Evolutionary conservation across 1,284 basidiomycete genomes (phyloP), one percentile per base, ranked within the genome.

Genomic region (Irpex sp.): DNA sequence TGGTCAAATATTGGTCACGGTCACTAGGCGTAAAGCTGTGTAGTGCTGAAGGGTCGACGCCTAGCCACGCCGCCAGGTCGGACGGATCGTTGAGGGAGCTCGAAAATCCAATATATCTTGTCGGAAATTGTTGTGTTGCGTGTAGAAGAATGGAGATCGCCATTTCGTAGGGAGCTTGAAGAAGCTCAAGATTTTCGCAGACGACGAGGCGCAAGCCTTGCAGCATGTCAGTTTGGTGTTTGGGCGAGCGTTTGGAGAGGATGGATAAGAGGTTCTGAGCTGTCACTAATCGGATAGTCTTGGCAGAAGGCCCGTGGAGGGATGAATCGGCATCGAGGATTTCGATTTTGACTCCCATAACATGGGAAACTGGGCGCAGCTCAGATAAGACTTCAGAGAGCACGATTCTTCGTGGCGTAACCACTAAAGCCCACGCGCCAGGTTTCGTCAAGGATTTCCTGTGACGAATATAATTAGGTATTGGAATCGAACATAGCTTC

Each of bases 121-220:
- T 87, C 3, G 86, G 80, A 21, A 77, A 77, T 0, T 79, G 76
- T 69, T 89, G 84, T 6, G 86, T 86, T 8, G 84, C 81, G 59
- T 87, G 83, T 19, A 87, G 82, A 3, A 93, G 81, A 7, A 90
- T 76, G 9, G 93, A 86, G 26, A 97, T 72, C 2, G 83, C 86
- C 4, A 98, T 81, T 74, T 99, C 98, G 76, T 97, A 98, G 1
- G 80, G 76, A 1, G 88, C 78, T 70, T 94, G 88, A 56, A 99
- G 79, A 33, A 93, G 85, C 69, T 99, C 94, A 19, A 99, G 77
- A 69, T 93, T 90, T 68, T 98, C 95, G 62, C 91, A 89, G 1
- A 98, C 72, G 33, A 96, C 84, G 37, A 97, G 75, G 61, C 83
- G 79, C 19, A 94, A 78, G 47, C 78, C 77, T 0, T 73, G 70